Evolutionary conservation across 805 yeast species (phyloP).

Genomic region (Wickerhamomyces ciferrii): DNA sequence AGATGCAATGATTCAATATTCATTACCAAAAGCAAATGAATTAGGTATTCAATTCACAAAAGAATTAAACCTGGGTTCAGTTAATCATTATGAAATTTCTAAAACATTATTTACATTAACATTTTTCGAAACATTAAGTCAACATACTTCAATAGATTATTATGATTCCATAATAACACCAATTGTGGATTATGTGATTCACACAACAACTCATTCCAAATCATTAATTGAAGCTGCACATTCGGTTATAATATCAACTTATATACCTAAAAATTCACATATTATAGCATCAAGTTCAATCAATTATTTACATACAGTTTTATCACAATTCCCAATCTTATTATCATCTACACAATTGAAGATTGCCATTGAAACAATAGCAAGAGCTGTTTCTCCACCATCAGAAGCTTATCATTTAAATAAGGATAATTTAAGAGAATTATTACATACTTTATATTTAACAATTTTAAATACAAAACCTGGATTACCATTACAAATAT

Average conservation of each 20-base stretch:
- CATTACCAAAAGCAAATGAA: slow-evolving; percentile 19
- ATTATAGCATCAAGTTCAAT: slow-evolving; percentile 21
- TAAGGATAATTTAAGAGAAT: slow-evolving; percentile 23
- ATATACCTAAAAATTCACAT: slow-evolving; percentile 14
- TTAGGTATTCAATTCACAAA: slow-evolving; percentile 26
- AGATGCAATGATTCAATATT: slow-evolving; percentile 32
- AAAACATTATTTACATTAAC: slow-evolving; percentile 23
- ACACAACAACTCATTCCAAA: slow-evolving; percentile 11
- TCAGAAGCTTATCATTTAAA: slow-evolving; percentile 25
- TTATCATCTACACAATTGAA: slow-evolving; percentile 50
- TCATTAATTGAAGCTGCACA: slow-evolving; percentile 57
- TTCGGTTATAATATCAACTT: slow-evolving; percentile 44
- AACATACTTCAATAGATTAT: slow-evolving; percentile 27
- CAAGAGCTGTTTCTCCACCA: slow-evolving; percentile 36
- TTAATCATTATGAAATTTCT: slow-evolving; percentile 22
- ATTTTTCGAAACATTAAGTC: slow-evolving; percentile 25
- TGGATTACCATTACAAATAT: slow-evolving; percentile 22
- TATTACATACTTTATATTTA: slow-evolving; percentile 37
- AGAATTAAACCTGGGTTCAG: slow-evolving; percentile 14
- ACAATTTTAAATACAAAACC: slow-evolving; percentile 32
- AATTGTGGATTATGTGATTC: slow-evolving; percentile 17
- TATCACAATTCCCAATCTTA: slow-evolving; percentile 50
- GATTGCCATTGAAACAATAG: slow-evolving; percentile 52
- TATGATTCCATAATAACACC: slow-evolving; percentile 28
- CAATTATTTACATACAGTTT: slow-evolving; percentile 40